Evolutionary conservation across 164 flowering plant genomes (phyloP).

Genomic region (Aristolochia californica): DNA sequence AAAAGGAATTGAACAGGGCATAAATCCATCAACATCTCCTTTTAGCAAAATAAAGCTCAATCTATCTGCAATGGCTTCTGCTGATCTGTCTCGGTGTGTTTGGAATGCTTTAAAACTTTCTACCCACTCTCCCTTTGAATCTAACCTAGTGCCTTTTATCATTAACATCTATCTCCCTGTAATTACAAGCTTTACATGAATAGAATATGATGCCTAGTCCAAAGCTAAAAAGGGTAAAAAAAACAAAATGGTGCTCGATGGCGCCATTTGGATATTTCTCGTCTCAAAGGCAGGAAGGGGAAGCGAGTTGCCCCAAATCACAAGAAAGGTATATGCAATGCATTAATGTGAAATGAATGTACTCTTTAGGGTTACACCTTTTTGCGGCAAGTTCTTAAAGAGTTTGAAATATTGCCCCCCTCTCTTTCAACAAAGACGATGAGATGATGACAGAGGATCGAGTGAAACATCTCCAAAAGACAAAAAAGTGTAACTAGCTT

Average conservation of each 20-base stretch:
- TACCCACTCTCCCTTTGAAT: neutral
- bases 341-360: slow-evolving; percentile 1
- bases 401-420: neutral
- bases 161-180: neutral
- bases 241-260: neutral
- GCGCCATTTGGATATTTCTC: neutral
- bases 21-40: neutral
- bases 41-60: neutral
- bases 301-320: neutral
- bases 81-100: too few relatives aligned
- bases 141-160: neutral
- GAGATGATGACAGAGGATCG: neutral
- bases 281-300: slow-evolving; percentile 1
- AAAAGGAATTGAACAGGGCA: neutral
- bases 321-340: slow-evolving; percentile 1
- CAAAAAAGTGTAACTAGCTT: neutral
- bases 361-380: neutral
- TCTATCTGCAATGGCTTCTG: too few relatives aligned
- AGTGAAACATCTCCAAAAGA: neutral
- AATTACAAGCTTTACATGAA: slow-evolving; percentile 3
- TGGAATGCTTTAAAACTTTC: too few relatives aligned
- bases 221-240: neutral
- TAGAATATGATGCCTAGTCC: slow-evolving; percentile 2
- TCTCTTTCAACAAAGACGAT: slow-evolving; percentile 1
- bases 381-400: neutral